Percentiles rank a stretch among this genome's conserved stretches.
These are phyloP conservation scores for Apiospora rasikravindrae DNA, from an alignment of 2,329 filamentous ascomycete species.

Conservation along the genomic window DNA sequence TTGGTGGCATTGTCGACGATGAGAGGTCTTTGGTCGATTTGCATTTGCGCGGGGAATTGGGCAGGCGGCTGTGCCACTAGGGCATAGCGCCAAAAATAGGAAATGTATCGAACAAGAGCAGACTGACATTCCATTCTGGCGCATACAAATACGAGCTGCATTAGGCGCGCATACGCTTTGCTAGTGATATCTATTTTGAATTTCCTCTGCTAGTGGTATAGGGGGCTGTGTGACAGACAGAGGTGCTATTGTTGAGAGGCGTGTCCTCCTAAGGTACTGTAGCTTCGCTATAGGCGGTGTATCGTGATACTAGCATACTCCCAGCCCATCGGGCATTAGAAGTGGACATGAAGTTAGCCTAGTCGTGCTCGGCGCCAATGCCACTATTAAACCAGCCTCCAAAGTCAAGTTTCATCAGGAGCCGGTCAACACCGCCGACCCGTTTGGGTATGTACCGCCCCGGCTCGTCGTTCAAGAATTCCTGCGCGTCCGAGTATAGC, in stretches of 20 bases:
- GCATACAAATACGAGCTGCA: background rate
- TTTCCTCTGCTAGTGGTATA: background rate
- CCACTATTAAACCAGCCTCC: conserved; percentile 58
- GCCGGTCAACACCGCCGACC: conserved; percentile 79
- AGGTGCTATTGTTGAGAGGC: background rate
- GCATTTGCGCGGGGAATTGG: background rate
- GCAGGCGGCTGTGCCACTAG: background rate
- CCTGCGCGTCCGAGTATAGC: conserved; percentile 32
- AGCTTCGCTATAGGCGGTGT: background rate
- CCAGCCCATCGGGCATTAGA: background rate
- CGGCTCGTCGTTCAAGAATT: conserved; percentile 35
- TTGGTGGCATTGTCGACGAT: background rate
- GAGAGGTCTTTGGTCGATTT: background rate
- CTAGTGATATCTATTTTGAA: background rate
- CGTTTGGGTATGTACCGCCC: conserved; percentile 71
- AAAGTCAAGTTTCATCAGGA: conserved; percentile 91
- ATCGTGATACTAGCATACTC: background rate
- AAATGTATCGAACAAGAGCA: background rate
- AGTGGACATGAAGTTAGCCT: background rate
- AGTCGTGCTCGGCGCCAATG: conserved; percentile 12
- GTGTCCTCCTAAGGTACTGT: background rate
- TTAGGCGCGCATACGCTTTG: background rate
- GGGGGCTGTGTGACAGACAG: background rate
- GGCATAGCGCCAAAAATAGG: background rate
- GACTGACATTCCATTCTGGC: background rate